Conservation (phyloP, 2,329 filamentous ascomycete genomes). For the Trichoderma sp. region DNA sequence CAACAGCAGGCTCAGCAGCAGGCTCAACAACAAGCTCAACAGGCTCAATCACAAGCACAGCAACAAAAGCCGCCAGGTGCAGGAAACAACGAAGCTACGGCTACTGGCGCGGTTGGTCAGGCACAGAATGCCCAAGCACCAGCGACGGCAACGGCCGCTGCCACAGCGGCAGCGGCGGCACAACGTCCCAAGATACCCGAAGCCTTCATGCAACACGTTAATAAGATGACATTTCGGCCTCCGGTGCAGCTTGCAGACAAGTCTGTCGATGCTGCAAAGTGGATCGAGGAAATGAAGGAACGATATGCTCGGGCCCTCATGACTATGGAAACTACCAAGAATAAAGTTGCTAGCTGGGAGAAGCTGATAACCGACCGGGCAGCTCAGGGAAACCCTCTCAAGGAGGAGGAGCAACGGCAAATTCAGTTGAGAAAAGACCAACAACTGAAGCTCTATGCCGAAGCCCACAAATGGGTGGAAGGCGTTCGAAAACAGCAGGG, state of each 20-base stretch:
- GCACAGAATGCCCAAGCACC: slow-evolving; percentile 25
- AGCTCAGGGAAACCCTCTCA: slow-evolving; percentile 43
- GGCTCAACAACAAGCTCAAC: slow-evolving; percentile 21
- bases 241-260: slow-evolving; percentile 45
- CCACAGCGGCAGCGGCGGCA: slow-evolving; percentile 16
- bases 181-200: slow-evolving; percentile 40
- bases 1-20: slow-evolving; percentile 25
- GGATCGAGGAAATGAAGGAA: slow-evolving; percentile 47
- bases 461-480: slow-evolving; percentile 50
- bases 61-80: slow-evolving; percentile 20
- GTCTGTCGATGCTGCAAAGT: slow-evolving; percentile 46
- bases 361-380: slow-evolving; percentile 42
- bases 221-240: slow-evolving; percentile 46
- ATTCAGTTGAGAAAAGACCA: slow-evolving; percentile 45
- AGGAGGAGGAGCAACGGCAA: slow-evolving; percentile 47
- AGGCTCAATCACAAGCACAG: slow-evolving; percentile 23
- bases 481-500: slow-evolving; percentile 47
- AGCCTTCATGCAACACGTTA: slow-evolving; percentile 47
- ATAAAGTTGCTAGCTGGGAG: slow-evolving; percentile 44
- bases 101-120: slow-evolving; percentile 22
- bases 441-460: slow-evolving; percentile 44
- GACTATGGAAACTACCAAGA: slow-evolving; percentile 48
- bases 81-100: neutral
- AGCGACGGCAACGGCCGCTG: slow-evolving; percentile 21
- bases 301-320: slow-evolving; percentile 49